Base-by-base conservation (phyloP, 106 monocot species). In the Allium sativum region DNA sequence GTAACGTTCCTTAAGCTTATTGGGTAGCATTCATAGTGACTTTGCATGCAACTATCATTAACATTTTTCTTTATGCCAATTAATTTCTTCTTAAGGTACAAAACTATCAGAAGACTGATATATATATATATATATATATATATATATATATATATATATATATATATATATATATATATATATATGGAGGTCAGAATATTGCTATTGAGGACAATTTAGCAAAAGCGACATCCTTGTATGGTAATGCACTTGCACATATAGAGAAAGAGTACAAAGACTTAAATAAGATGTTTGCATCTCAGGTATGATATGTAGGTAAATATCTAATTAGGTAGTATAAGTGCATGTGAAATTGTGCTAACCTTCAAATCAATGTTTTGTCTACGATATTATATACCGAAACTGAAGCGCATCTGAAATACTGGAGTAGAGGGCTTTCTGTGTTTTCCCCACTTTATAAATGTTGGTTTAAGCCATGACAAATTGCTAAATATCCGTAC, bases 61-160 rank as follows among this genome's bases (percentile, higher is more conserved):
- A 31, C 31, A 2, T 31, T 31, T 31, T 31, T 31, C 31, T 31
- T 1, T 5, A 5, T 31, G 5, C 31, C 5, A 5, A 31, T 31
- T 31, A 31, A 3, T 42, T 0, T 58, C 68, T 72, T 41, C 44
- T 17, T 15, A 48, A 95, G 95, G 95, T 43, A 84, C 79, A 56
- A 96, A 90, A 66, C 60, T 90, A 59, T 84, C 95, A 21, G 95
- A 96, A 59, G 95, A 96, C 40, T 96, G 95, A n/a, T n/a, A n/a
- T n/a, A n/a, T n/a, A n/a, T n/a, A n/a, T n/a, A n/a, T n/a, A n/a
- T n/a, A n/a, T n/a, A n/a, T n/a, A n/a, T n/a, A n/a, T n/a, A n/a
- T n/a, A n/a, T n/a, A n/a, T n/a, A n/a, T n/a, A n/a, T n/a, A n/a
- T n/a, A n/a, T n/a, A n/a, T n/a, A n/a, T n/a, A n/a, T n/a, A n/a